Evolutionary conservation across 257 asterid genomes (phyloP), one percentile per base, ranked within the genome.

Genomic region (Lycium ferocissimum): DNA sequence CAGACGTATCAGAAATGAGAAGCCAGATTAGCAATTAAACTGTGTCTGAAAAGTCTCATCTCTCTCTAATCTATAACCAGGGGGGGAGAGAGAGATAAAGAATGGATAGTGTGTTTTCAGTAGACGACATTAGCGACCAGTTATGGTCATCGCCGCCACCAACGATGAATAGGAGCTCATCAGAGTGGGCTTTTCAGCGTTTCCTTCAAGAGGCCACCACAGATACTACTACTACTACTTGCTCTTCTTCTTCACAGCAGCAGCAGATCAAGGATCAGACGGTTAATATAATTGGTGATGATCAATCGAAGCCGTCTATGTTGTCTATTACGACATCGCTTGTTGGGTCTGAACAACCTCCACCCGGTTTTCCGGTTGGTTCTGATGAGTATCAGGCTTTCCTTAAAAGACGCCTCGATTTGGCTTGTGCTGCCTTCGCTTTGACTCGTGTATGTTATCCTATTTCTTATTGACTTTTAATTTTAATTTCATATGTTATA

Each of bases 381-480:
- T 88, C 97, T 8, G 91, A 89, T 54, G 94, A 90, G 86, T 89
- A 91, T 58, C 99, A 94, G 89, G 93, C 94, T 45, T 79, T 87
- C 81, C 94, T 95, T 26, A 93, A 92, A 92, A 93, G 92, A 86
- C 95, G 90, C 70, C 97, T 95, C 37, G 97, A 95, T 87, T 81
- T 93, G 90, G 99, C 97, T n/a, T 95, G 99, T 86, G 97, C 97
- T 61, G 99, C 97, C 90, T 92, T 94, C 72, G 98, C 99, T 82
- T 89, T 93, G 91, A 87, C 95, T 59, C 83, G 97, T 92, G 98
- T 95, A 88, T 18, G 73, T 12, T 80, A 51, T 54, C 7, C 18
- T 38, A 54, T 79, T 57, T 26, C 15, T 17, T 79, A 17, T 12
- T 37, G 3, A 13, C 43, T 61, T 81, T 12, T 37, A 2, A 13